Conservation (phyloP, 306 rosid genomes). For the Inga oerstediana region DNA sequence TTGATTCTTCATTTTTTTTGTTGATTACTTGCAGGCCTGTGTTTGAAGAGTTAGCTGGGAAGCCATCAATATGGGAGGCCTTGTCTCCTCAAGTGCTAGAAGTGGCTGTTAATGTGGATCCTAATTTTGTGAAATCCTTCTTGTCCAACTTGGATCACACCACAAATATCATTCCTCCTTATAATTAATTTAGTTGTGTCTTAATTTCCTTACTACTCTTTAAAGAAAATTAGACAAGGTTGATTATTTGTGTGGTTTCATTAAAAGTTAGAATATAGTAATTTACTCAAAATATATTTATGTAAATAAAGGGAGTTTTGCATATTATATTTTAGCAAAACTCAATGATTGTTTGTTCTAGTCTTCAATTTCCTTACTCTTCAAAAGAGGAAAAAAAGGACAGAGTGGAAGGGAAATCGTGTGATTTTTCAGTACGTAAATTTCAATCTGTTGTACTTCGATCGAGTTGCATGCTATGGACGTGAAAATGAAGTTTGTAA, state of each 20-base stretch:
- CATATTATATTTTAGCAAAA: too few relatives aligned
- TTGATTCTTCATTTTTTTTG: background rate
- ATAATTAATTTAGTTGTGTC: background rate
- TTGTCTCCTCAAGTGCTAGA: slow-evolving; percentile 42
- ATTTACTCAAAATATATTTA: background rate
- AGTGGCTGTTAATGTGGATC: slow-evolving; percentile 34
- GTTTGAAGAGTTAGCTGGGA: slow-evolving; percentile 40
- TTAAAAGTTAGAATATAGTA: too few relatives aligned
- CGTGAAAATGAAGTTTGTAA: too few relatives aligned
- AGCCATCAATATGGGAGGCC: slow-evolving; percentile 40
- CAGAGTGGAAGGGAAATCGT: too few relatives aligned
- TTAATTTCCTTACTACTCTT: too few relatives aligned
- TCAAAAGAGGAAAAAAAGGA: too few relatives aligned
- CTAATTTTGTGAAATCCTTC: slow-evolving; percentile 36
- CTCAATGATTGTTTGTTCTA: too few relatives aligned
- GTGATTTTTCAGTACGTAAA: too few relatives aligned
- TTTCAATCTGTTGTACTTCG: too few relatives aligned
- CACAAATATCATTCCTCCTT: background rate
- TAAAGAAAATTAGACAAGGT: too few relatives aligned
- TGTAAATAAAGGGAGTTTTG: background rate
- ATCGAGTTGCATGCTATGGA: too few relatives aligned
- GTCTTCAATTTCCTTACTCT: too few relatives aligned
- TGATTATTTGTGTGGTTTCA: background rate
- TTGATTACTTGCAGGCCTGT: slow-evolving; percentile 37
- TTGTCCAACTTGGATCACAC: slow-evolving; percentile 29